These are phyloP conservation scores for Linum usitatissimum DNA, from an alignment of 345 rosid species.

Conservation along the genomic window DNA sequence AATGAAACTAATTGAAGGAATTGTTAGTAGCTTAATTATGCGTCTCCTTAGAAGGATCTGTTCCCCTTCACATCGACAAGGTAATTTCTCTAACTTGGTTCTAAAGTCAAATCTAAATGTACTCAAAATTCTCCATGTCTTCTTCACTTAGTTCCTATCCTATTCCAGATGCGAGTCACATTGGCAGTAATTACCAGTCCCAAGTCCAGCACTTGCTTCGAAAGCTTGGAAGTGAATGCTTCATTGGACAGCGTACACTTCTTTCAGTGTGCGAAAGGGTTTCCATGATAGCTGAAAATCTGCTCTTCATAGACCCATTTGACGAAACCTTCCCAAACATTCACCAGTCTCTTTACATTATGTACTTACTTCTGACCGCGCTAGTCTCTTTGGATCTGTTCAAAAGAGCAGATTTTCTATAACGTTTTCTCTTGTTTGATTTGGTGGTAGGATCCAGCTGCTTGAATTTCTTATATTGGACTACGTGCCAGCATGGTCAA, in stretches of 20 bases:
- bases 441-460: conserved; percentile 67
- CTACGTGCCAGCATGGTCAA: conserved; percentile 52
- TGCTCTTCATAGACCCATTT: conserved; percentile 73
- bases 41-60: conserved; percentile 59
- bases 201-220: conserved; percentile 73
- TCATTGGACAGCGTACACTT: conserved; percentile 59
- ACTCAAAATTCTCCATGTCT: background rate
- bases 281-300: conserved; percentile 44
- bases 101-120: background rate
- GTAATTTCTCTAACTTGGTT: conserved; percentile 18
- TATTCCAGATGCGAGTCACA: conserved; percentile 27
- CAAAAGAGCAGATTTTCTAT: background rate
- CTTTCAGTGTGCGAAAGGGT: conserved; percentile 61
- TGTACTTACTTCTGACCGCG: background rate
- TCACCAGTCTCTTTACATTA: conserved; percentile 33
- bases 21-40: conserved; percentile 38
- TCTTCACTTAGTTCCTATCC: conserved; percentile 12
- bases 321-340: conserved; percentile 51
- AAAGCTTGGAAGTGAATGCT: conserved; percentile 56
- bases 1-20: conserved; percentile 47
- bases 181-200: conserved; percentile 33
- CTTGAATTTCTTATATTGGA: conserved; percentile 64
- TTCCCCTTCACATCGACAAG: conserved; percentile 33
- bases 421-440: background rate
- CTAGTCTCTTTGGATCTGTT: background rate